Conservation (phyloP, 495 filamentous ascomycete genomes). For the Aspergillus sclerotioniger region DNA sequence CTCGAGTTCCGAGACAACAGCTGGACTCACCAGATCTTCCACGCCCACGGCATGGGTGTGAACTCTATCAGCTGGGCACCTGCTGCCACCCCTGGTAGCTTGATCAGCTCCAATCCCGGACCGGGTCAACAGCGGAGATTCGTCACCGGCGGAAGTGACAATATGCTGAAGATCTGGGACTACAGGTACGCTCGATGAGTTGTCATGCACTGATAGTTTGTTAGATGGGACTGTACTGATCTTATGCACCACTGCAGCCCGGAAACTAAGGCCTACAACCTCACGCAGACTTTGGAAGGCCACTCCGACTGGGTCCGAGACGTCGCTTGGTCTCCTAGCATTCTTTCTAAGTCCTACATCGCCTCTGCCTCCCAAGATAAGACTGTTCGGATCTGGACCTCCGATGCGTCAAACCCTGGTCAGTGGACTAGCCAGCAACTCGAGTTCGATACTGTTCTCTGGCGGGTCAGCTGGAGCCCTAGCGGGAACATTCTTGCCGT, state of each 20-base stretch:
- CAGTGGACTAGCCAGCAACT: conserved; percentile 83
- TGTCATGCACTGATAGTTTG: not conserved
- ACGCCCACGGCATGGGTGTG: conserved; percentile 87
- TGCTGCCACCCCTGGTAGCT: conserved; percentile 69
- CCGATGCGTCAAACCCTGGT: conserved; percentile 54
- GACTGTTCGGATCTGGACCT: conserved; percentile 96
- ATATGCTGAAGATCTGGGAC: conserved; percentile 87
- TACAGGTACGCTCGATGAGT: conserved; percentile 44
- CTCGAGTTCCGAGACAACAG: conserved; percentile 94
- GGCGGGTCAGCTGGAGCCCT: conserved; percentile 97
- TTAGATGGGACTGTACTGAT: not conserved
- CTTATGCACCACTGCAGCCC: conserved; percentile 29
- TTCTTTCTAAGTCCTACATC: conserved; percentile 92
- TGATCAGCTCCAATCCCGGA: conserved; percentile 68
- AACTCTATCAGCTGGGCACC: conserved; percentile 97
- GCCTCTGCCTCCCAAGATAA: conserved; percentile 93
- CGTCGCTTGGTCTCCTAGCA: conserved; percentile 92
- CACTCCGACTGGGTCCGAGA: conserved; percentile 98
- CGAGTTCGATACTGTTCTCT: conserved; percentile 82
- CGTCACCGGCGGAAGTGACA: conserved; percentile 92
- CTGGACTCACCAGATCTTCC: conserved; percentile 82
- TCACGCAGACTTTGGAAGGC: conserved; percentile 59
- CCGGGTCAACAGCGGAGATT: conserved; percentile 68
- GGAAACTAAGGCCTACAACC: conserved; percentile 55
- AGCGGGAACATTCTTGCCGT: conserved; percentile 97